Conservation (phyloP, 306 rosid species). For the Vigna angularis region DNA sequence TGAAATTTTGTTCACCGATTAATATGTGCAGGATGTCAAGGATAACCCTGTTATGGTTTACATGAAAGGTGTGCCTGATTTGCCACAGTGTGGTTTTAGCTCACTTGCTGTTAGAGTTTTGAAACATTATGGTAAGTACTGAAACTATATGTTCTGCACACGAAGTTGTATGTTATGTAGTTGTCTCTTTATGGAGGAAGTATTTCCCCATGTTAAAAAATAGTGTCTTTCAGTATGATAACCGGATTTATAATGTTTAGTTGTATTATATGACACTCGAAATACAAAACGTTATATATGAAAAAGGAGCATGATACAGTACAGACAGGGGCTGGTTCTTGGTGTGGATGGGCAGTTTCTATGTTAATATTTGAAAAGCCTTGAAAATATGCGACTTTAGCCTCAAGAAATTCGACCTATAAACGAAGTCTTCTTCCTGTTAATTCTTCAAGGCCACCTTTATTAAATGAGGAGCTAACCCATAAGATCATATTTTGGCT, state of each 20-base stretch:
- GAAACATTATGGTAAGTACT: constrained; percentile 61
- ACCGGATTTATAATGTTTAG: neutral
- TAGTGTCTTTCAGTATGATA: too few species aligned
- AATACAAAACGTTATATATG: neutral
- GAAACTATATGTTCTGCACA: neutral
- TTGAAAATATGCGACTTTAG: too few species aligned
- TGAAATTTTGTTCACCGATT: constrained; percentile 17
- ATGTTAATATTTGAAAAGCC: too few species aligned
- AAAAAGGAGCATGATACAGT: neutral
- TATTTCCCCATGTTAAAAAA: neutral
- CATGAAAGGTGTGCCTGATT: constrained; percentile 84
- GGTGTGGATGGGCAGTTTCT: too few species aligned
- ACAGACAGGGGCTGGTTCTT: too few species aligned
- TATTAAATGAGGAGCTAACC: too few species aligned
- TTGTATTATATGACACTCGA: neutral
- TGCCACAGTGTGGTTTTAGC: constrained; percentile 87
- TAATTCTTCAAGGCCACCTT: too few species aligned
- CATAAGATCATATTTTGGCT: neutral
- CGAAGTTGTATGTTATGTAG: neutral
- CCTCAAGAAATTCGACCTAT: too few species aligned
- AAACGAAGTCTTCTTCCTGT: too few species aligned
- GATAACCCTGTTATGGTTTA: constrained; percentile 81
- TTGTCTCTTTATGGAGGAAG: neutral
- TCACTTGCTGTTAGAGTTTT: constrained; percentile 83
- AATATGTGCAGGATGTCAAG: constrained; percentile 71